Evolutionary conservation across 345 rosid genomes (phyloP).

Genomic region (Eucalyptus polybractea): DNA sequence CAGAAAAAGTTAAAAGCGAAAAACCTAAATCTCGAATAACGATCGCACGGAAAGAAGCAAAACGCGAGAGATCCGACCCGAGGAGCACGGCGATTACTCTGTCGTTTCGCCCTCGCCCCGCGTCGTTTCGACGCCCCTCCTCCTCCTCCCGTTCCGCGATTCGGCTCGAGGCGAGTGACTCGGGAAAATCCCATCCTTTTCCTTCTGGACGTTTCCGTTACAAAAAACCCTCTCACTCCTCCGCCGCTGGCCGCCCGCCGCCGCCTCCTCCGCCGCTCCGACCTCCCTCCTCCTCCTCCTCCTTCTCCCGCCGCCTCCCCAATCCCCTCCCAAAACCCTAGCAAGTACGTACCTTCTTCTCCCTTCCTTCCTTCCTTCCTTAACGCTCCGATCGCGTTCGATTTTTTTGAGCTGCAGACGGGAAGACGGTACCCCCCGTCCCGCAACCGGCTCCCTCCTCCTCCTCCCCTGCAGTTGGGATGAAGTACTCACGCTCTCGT

Average conservation of each 20-base stretch:
- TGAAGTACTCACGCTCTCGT: not conserved
- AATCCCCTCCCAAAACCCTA: not conserved
- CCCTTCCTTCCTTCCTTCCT: not conserved
- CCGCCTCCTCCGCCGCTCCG: not conserved
- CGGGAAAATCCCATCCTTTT: not conserved
- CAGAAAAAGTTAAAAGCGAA: not conserved
- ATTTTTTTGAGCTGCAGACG: not conserved
- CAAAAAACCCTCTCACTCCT: not conserved
- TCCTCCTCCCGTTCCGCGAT: not conserved
- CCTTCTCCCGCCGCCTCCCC: not conserved
- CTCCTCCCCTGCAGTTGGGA: fast-evolving
- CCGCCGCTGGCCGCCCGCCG: not conserved
- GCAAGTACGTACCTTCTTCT: not conserved
- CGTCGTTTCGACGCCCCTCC: not conserved
- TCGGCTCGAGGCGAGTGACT: not conserved
- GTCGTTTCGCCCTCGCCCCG: not conserved
- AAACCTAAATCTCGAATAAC: not conserved
- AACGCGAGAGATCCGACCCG: not conserved
- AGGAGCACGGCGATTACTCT: not conserved
- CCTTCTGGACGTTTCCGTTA: not conserved
- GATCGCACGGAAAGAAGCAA: not conserved
- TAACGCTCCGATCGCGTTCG: not conserved
- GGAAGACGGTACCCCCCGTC: not conserved
- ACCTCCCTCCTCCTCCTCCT: not conserved
- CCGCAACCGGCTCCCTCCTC: no score